phyloP scores from a whole-genome alignment of 352 stramenopile genomes.

The Globisporangium yorkense region DNA sequence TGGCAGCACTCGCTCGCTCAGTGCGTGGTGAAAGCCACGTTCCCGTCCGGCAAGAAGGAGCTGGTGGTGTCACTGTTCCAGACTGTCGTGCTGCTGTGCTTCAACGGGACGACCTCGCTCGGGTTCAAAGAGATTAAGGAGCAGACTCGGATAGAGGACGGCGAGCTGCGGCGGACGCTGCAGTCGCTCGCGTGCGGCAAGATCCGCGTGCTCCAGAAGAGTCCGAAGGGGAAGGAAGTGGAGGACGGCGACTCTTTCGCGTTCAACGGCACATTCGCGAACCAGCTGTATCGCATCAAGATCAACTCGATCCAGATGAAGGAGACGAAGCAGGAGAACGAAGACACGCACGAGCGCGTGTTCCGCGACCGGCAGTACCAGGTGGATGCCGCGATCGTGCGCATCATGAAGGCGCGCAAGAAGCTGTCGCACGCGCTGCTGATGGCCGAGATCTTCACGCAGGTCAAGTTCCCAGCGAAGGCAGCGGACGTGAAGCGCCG shows the following conservation, averaged over 20 bases:
- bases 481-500: slow-evolving; percentile 82
- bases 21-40: slow-evolving; percentile 84
- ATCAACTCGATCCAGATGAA: slow-evolving; percentile 95
- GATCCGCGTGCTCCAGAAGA: slow-evolving; percentile 84
- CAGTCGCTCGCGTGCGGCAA: slow-evolving; percentile 89
- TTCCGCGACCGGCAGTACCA: slow-evolving; percentile 93
- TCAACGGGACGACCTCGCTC: slow-evolving; percentile 59
- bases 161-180: slow-evolving; percentile 85
- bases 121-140: slow-evolving; percentile 85
- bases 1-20: slow-evolving; percentile 90
- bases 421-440: slow-evolving; percentile 94
- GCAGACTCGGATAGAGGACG: slow-evolving; percentile 86
- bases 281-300: slow-evolving; percentile 89
- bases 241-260: slow-evolving; percentile 79
- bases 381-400: slow-evolving; percentile 95
- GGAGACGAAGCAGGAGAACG: slow-evolving; percentile 91
- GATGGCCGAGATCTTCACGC: slow-evolving; percentile 94
- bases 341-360: slow-evolving; percentile 91
- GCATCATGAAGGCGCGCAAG: slow-evolving; percentile 99
- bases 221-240: slow-evolving; percentile 84
- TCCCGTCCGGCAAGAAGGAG: slow-evolving; percentile 81
- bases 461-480: slow-evolving; percentile 88
- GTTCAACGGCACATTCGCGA: slow-evolving; percentile 84
- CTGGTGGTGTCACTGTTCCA: slow-evolving; percentile 86
- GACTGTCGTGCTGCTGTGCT: slow-evolving; percentile 83